phyloP scores from a whole-genome alignment of 2,329 filamentous ascomycete species.

The Aureobasidium sp. region DNA sequence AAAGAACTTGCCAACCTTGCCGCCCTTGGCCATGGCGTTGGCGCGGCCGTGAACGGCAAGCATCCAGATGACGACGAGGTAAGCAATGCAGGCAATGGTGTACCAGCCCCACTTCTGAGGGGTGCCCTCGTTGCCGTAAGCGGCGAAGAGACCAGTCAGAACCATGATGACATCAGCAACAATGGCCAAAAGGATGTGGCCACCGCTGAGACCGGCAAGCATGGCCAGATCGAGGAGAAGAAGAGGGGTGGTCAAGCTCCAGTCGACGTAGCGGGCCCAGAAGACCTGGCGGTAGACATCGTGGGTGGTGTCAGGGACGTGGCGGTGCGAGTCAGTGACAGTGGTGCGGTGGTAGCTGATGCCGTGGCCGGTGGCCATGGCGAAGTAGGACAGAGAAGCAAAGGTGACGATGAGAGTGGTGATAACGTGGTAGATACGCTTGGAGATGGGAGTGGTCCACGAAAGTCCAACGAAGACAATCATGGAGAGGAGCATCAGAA shows the following conservation, averaged over 20 bases:
- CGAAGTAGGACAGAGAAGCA: constrained; percentile 72
- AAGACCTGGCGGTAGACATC: constrained; percentile 62
- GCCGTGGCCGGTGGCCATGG: constrained; percentile 70
- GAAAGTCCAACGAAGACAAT: constrained; percentile 60
- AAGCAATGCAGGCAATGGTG: constrained; percentile 60
- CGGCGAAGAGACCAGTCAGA: constrained; percentile 60
- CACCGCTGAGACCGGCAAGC: constrained; percentile 63
- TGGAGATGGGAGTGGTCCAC: constrained; percentile 61
- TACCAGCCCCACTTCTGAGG: constrained; percentile 71
- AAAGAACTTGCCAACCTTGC: constrained; percentile 57
- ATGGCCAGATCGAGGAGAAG: constrained; percentile 64
- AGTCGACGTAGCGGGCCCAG: constrained; percentile 78
- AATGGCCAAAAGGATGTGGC: constrained; percentile 59
- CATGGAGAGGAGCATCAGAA: constrained; percentile 65
- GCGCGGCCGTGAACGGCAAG: constrained; percentile 57
- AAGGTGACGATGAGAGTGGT: constrained; percentile 66
- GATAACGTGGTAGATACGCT: constrained; percentile 70
- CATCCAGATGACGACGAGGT: constrained; percentile 63
- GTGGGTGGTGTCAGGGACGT: constrained; percentile 56
- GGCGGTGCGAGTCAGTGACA: constrained; percentile 51
- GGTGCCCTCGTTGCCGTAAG: constrained; percentile 48
- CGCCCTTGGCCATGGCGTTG: constrained; percentile 53
- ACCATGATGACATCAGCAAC: constrained; percentile 65
- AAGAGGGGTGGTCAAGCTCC: constrained; percentile 67
- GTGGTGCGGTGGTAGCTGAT: constrained; percentile 49